Conservation (phyloP, 768 basidiomycete species). For the Mycena leptocephala region DNA sequence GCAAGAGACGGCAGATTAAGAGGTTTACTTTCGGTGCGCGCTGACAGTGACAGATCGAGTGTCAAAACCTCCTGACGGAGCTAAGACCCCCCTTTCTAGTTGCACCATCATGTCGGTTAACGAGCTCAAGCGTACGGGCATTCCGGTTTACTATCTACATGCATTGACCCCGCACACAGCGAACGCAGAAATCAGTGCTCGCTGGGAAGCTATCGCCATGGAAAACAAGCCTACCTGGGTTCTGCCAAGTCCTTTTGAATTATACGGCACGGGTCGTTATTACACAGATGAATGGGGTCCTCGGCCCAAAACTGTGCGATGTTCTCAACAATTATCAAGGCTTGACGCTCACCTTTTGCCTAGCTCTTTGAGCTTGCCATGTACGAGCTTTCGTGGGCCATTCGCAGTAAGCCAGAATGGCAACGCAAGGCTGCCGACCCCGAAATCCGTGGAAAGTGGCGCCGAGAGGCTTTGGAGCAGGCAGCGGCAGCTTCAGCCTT, state of each 20-base stretch:
- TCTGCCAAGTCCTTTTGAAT: conserved; percentile 3
- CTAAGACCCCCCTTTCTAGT: too few relatives aligned
- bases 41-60: too few relatives aligned
- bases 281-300: conserved; percentile 3
- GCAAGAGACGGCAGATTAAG: too few relatives aligned
- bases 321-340: neutral
- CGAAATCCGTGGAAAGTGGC: conserved; percentile 29
- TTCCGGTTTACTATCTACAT: neutral
- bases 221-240: conserved; percentile 14
- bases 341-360: conserved; percentile 33
- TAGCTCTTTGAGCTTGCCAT: neutral
- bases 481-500: neutral
- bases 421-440: conserved; percentile 20
- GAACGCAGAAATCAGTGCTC: neutral
- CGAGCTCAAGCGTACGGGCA: neutral
- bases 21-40: too few relatives aligned
- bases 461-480: conserved; percentile 25
- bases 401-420: conserved; percentile 25
- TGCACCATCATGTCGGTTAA: neutral
- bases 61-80: too few relatives aligned
- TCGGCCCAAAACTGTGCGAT: conserved; percentile 6
- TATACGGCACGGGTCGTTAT: neutral
- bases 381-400: conserved; percentile 24
- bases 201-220: neutral
- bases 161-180: neutral